Evolutionary conservation across 1,284 basidiomycete genomes (phyloP).

Genomic region (Hortiboletus rubellus): DNA sequence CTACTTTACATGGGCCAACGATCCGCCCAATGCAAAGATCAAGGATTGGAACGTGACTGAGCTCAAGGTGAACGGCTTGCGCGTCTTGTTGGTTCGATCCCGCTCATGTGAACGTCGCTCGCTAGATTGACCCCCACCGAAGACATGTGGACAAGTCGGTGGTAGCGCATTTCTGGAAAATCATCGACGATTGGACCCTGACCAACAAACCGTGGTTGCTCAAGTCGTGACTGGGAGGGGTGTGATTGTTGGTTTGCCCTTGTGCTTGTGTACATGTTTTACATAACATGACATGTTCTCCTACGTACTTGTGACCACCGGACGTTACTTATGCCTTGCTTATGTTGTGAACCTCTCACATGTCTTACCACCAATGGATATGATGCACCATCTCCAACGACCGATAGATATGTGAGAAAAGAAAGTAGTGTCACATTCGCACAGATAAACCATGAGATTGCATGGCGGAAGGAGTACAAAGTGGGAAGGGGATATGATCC

Average conservation of each 20-base stretch:
- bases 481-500: no score
- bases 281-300: neutral
- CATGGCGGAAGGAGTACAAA: no score
- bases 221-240: slow-evolving; percentile 26
- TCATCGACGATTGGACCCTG: slow-evolving; percentile 82
- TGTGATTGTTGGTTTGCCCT: neutral
- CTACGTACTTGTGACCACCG: no score
- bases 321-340: no score
- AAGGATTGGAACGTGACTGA: slow-evolving; percentile 97
- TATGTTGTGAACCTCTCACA: no score
- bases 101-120: neutral
- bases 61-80: slow-evolving; percentile 62
- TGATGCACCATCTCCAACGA: no score
- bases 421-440: no score
- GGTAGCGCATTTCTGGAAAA: slow-evolving; percentile 94
- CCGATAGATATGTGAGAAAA: no score
- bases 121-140: slow-evolving; percentile 83
- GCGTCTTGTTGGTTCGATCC: neutral
- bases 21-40: slow-evolving; percentile 84
- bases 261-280: neutral
- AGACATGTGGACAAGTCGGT: slow-evolving; percentile 95
- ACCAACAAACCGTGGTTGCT: slow-evolving; percentile 77
- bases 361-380: no score
- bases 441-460: no score
- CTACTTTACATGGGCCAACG: slow-evolving; percentile 91